These are phyloP conservation scores for Lantana camara DNA, from an alignment of 257 asterid genomes.

Conservation along the genomic window DNA sequence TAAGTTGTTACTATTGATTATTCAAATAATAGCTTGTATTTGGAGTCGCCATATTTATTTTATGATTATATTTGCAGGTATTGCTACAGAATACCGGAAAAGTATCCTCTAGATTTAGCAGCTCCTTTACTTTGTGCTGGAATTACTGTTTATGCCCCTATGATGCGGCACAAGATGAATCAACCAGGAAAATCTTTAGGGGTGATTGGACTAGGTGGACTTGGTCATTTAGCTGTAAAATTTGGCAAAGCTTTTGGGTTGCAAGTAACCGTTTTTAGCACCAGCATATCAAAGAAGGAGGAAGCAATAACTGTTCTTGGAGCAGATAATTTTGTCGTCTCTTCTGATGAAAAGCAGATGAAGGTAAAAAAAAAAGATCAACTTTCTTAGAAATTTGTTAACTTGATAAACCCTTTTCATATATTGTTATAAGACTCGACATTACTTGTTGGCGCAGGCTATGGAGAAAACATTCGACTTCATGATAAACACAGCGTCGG, in stretches of 20 bases:
- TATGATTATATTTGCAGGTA: constrained; percentile 47
- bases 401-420: background rate
- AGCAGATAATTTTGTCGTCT: constrained; percentile 78
- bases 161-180: constrained; percentile 82
- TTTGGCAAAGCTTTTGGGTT: constrained; percentile 95
- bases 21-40: too few relatives aligned
- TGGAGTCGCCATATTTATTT: background rate
- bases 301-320: constrained; percentile 76
- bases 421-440: background rate
- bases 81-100: constrained; percentile 73
- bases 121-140: constrained; percentile 98
- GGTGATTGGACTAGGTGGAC: constrained; percentile 91
- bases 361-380: constrained; percentile 40
- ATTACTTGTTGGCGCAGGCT: constrained; percentile 52
- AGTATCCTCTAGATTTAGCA: constrained; percentile 67
- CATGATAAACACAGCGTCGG: constrained; percentile 80
- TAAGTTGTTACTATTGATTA: too few relatives aligned
- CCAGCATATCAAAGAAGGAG: constrained; percentile 72
- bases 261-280: constrained; percentile 87
- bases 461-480: constrained; percentile 65
- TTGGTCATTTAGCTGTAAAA: constrained; percentile 95
- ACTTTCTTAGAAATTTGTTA: constrained; percentile 3
- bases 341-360: constrained; percentile 78
- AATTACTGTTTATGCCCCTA: constrained; percentile 86
- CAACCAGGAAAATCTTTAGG: constrained; percentile 90